phyloP scores from a whole-genome alignment of 345 rosid species.

The Kandelia obovata region DNA sequence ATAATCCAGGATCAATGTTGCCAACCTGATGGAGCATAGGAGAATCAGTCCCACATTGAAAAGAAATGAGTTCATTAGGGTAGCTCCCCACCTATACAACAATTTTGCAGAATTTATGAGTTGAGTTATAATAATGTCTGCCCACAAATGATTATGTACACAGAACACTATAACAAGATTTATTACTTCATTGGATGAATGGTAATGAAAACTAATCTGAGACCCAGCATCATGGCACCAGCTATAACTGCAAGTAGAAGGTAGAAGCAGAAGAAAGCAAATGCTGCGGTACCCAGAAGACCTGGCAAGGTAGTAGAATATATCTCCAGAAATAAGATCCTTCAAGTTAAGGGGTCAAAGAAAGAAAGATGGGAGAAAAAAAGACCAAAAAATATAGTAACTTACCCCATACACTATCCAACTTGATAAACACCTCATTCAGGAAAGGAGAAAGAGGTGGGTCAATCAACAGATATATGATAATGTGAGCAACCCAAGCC shows the following conservation, averaged over 20 bases:
- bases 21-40: constrained; percentile 89
- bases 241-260: constrained; percentile 92
- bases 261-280: constrained; percentile 97
- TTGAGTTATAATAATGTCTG: not conserved
- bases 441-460: constrained; percentile 95
- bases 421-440: constrained; percentile 95
- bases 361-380: not conserved
- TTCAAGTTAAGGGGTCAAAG: not conserved
- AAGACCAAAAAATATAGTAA: constrained; percentile 3
- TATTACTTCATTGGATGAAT: constrained; percentile 98
- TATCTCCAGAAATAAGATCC: constrained; percentile 14
- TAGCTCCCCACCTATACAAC: constrained; percentile 93
- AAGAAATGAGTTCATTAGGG: constrained; percentile 98
- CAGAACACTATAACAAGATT: not conserved
- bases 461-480: constrained; percentile 73
- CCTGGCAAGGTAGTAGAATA: constrained; percentile 43
- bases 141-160: not conserved
- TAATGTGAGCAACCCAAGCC: constrained; percentile 95
- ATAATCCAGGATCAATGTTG: constrained; percentile 6
- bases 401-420: constrained; percentile 96
- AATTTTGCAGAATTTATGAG: constrained; percentile 23
- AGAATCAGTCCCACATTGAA: constrained; percentile 98
- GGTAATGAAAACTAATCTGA: constrained; percentile 81
- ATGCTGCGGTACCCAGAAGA: constrained; percentile 91
- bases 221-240: constrained; percentile 98